phyloP scores from a whole-genome alignment of 1,139 yeast species.

The Hyphopichia buzzinii region DNA sequence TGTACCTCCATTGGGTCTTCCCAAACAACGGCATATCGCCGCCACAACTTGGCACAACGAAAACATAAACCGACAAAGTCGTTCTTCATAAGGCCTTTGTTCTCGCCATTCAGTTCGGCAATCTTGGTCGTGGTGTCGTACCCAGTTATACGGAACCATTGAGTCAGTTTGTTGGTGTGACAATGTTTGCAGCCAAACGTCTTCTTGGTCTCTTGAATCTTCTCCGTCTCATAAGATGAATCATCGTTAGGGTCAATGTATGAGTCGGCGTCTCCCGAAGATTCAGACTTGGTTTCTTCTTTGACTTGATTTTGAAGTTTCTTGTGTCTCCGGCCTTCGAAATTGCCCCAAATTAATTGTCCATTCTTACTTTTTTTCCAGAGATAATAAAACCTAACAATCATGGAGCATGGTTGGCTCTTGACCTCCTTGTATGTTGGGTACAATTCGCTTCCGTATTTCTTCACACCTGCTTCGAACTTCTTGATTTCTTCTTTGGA shows the following conservation, averaged over 20 bases:
- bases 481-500: conserved; percentile 56
- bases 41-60: conserved; percentile 89
- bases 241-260: conserved; percentile 69
- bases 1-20: conserved; percentile 71
- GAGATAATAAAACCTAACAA: conserved; percentile 80
- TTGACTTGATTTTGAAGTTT: conserved; percentile 37
- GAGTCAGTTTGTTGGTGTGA: conserved; percentile 47
- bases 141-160: conserved; percentile 78
- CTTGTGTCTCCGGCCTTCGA: conserved; percentile 66
- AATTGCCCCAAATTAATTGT: conserved; percentile 77
- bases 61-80: conserved; percentile 62
- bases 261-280: conserved; percentile 24
- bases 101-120: conserved; percentile 16
- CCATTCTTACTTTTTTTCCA: conserved; percentile 91
- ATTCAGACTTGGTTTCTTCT: conserved; percentile 24
- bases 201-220: conserved; percentile 35
- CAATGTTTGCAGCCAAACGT: conserved; percentile 66
- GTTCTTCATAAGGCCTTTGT: conserved; percentile 21
- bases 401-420: conserved; percentile 69
- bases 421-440: conserved; percentile 69
- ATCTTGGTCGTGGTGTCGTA: conserved; percentile 28
- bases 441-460: conserved; percentile 76
- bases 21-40: conserved; percentile 90
- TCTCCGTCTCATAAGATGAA: conserved; percentile 59
- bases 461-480: conserved; percentile 75